These are phyloP conservation scores for Cytospora piceae DNA, from an alignment of 2,329 filamentous ascomycete genomes.

Conservation along the genomic window DNA sequence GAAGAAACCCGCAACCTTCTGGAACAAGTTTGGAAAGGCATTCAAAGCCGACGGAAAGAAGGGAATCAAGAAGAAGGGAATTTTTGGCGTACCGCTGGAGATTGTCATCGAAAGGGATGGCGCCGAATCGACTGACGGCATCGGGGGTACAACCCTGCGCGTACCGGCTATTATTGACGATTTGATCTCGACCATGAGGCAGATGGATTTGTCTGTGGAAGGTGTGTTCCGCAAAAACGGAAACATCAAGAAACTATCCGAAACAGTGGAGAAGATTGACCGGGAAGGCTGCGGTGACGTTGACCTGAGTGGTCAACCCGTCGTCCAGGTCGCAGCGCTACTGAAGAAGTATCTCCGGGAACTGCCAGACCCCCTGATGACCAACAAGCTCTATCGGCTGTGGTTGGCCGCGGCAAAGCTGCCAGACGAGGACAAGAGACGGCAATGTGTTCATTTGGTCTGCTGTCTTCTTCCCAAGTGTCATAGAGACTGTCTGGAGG, in stretches of 20 bases:
- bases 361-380: slow-evolving; percentile 91
- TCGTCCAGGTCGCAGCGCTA: slow-evolving; percentile 90
- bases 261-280: slow-evolving; percentile 85
- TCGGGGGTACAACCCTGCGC: slow-evolving; percentile 86
- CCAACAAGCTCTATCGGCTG: slow-evolving; percentile 88
- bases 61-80: slow-evolving; percentile 84
- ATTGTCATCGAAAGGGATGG: slow-evolving; percentile 89
- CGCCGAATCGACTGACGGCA: slow-evolving; percentile 95
- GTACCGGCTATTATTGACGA: slow-evolving; percentile 96
- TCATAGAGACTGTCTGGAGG: slow-evolving; percentile 91
- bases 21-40: slow-evolving; percentile 97
- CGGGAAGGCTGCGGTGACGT: slow-evolving; percentile 81
- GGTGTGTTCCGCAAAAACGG: slow-evolving; percentile 99
- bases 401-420: slow-evolving; percentile 93
- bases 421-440: slow-evolving; percentile 76
- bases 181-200: slow-evolving; percentile 90
- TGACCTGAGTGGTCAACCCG: slow-evolving; percentile 84
- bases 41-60: slow-evolving; percentile 86
- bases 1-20: slow-evolving; percentile 86
- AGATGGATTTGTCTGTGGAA: slow-evolving; percentile 98
- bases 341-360: slow-evolving; percentile 95
- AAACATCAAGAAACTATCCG: slow-evolving; percentile 92
- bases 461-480: slow-evolving; percentile 92
- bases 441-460: slow-evolving; percentile 84
- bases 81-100: slow-evolving; percentile 90